Evolutionary conservation across 2,329 filamentous ascomycete genomes (phyloP), one percentile per base, ranked within the genome.

Genomic region (Arthroderma sp.): DNA sequence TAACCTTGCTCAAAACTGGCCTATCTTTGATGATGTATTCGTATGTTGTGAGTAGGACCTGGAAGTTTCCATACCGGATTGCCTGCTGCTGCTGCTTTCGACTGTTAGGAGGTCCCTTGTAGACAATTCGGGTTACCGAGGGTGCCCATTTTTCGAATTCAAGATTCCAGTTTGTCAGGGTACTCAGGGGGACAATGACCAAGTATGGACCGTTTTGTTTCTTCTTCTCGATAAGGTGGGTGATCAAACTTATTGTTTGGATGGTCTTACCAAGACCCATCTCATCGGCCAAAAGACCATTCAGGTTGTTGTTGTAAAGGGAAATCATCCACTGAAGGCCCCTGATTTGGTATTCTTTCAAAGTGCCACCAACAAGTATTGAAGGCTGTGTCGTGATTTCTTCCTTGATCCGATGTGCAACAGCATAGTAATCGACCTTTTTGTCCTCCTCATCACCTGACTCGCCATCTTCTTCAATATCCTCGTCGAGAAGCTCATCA

Each of bases 261-360:
- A 98, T 98, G 0, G 91, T 98, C 71, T 98, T 98, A 65, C 91
- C 91, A 53, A 98, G 85, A 81, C 91, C 91, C 91, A 98, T 98
- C 68, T 98, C 91, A 58, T 98, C 91, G 48, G 91, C 91, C 56
- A 98, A 72, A 53, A 98, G 96, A 75, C 91, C 91, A 64, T 98
- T 98, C 53, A 98, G 77, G 66, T 95, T 98, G 73, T 98, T 98
- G 80, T 98, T 98, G 76, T 96, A 98, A 9, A 98, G 75, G 9
- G 91, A 98, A 49, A 98, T 82, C 91, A 98, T 98, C 91, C 91
- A 98, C 65, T 98, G 89, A 40, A 98, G 71, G 75, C 91, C 91
- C 78, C 95, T 96, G 66, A 98, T 55, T 68, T 98, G 91, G 66
- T 98, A 98, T 63, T 98, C 91, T 66, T 98, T 98, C 53, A 98